Base-by-base conservation (phyloP, 2,329 filamentous ascomycete species). In the Proliferodiscus dingleyae region DNA sequence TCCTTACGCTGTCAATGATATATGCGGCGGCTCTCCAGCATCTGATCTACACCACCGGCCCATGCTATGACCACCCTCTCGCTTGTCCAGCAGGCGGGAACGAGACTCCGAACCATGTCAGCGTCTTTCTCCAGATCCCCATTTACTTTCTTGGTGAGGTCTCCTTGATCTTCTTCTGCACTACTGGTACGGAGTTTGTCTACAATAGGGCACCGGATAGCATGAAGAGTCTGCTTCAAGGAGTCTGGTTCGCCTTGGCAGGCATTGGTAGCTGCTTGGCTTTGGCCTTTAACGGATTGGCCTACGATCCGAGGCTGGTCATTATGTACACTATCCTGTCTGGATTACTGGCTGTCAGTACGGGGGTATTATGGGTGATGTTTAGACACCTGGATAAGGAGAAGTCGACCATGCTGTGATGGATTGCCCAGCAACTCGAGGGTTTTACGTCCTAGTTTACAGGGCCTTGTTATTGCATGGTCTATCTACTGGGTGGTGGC, bases 321-420 rank as follows among this genome's bases (percentile, higher is more conserved):
- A 85, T 80, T 79, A 75, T 87, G 72, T 85, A 84, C 56, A 69
- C 71, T 19, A 77, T 76, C 16, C 64, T 84, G n/a, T 73, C 72
- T 4, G 57, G 66, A 43, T 69, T 70, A 13, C 72, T 75, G 1
- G 71, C 71, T 43, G 22, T 68, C 2, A 68, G 71, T 3, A 76
- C 76, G 18, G 65, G 69, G 23, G 51, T 75, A 6, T 42, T 46
- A 5, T 43, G 21, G 29, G 15, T 22, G 29, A 16, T 36, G 9
- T 46, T 46, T 28, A 23, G 44, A 37, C 9, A 42, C 11, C 23
- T 24, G 11, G 30, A 45, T 19, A 33, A 33, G 24, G 42, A 38
- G 23, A n/a, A 45, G 10, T 38, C 26, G 26, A 28, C 26, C 7
- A 28, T 28, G 26, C 26, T 28, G 13, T 28, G 13, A 28, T n/a